These are phyloP conservation scores for Sedum album DNA, from an alignment of 164 flowering plant species.

Conservation along the genomic window DNA sequence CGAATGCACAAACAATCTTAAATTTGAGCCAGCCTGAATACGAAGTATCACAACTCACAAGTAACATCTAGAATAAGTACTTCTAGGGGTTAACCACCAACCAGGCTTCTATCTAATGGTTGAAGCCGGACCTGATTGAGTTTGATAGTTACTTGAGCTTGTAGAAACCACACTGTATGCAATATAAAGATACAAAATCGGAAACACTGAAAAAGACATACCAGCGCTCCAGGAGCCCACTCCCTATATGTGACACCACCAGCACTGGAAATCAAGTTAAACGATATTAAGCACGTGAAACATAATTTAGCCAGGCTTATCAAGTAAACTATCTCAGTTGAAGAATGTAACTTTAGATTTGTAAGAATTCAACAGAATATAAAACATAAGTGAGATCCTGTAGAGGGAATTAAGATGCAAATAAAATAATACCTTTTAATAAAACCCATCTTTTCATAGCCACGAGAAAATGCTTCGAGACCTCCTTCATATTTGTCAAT, in stretches of 20 bases:
- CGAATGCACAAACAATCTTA: too few relatives aligned
- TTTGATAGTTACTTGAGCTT: background rate
- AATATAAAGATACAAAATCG: background rate
- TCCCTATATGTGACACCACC: conserved; percentile 84
- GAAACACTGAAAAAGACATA: conserved; percentile 23
- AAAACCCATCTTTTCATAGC: conserved; percentile 91
- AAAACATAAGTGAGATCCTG: background rate
- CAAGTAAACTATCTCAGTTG: too few relatives aligned
- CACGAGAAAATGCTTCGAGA: conserved; percentile 82
- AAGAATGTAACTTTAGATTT: background rate
- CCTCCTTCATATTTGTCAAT: conserved; percentile 91
- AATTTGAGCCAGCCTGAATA: too few relatives aligned
- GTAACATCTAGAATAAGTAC: too few relatives aligned
- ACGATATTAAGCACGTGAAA: background rate
- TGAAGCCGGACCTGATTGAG: background rate
- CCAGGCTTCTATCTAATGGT: background rate
- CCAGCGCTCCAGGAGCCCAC: conserved; percentile 99
- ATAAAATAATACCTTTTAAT: conserved; percentile 36
- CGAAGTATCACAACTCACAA: too few relatives aligned
- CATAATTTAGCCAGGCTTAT: background rate
- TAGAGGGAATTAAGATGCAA: background rate
- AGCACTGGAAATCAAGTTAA: conserved; percentile 34
- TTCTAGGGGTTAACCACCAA: background rate
- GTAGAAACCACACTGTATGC: too few relatives aligned
- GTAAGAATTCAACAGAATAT: background rate